Percentiles rank a stretch among this genome's conserved stretches.
These are phyloP conservation scores for Geranomyces variabilis DNA, from an alignment of 192 early-diverging fungal species.

Conservation along the genomic window DNA sequence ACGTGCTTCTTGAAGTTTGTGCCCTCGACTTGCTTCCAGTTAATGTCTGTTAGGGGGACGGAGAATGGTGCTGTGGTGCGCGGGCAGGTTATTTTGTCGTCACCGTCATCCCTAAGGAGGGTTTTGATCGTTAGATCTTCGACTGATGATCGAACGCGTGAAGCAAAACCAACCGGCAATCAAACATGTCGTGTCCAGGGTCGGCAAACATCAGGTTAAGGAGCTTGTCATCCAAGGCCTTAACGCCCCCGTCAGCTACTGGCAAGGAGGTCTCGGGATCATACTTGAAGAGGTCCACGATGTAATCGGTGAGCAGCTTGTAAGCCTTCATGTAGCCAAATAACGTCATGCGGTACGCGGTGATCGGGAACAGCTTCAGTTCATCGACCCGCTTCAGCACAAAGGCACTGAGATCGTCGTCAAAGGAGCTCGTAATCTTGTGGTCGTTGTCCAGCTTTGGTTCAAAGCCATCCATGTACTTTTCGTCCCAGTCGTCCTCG, in stretches of 20 bases:
- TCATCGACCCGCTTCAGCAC: background rate
- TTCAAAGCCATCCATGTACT: background rate
- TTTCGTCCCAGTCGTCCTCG: constrained; percentile 2
- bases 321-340: background rate
- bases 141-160: background rate
- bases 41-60: constrained; percentile 1
- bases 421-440: constrained; percentile 1
- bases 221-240: background rate
- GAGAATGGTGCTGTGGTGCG: too few relatives aligned
- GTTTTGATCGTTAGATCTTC: background rate
- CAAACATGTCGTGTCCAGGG: constrained; percentile 6
- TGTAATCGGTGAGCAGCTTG: background rate
- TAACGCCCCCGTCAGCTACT: too few relatives aligned
- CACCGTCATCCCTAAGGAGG: background rate
- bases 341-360: constrained; percentile 2
- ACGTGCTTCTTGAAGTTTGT: constrained; percentile 7
- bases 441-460: background rate
- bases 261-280: too few relatives aligned
- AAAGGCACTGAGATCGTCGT: background rate
- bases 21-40: constrained; percentile 4
- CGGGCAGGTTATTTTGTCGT: background rate
- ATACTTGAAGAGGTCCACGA: background rate
- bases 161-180: background rate
- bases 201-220: background rate
- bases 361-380: background rate